Evolutionary conservation across 2,329 filamentous ascomycete species (phyloP).

Genomic region (Furcasterigmium sp.): DNA sequence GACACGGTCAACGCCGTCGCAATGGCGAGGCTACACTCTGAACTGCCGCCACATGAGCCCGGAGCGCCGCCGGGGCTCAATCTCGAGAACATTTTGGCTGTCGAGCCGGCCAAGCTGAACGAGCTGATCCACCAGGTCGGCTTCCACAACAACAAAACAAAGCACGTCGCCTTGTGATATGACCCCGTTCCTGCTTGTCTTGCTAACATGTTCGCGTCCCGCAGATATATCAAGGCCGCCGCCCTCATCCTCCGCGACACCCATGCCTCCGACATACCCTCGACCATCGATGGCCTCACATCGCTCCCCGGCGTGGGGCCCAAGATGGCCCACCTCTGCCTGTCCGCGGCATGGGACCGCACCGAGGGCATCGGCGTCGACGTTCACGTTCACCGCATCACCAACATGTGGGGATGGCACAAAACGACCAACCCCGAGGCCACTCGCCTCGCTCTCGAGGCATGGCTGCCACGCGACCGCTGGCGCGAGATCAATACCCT

Average conservation of each 20-base stretch:
- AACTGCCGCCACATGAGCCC: slow-evolving; percentile 51
- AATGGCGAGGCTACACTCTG: slow-evolving; percentile 72
- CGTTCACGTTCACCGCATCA: slow-evolving; percentile 91
- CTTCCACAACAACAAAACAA: slow-evolving; percentile 93
- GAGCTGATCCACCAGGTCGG: slow-evolving; percentile 77
- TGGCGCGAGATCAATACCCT: slow-evolving; percentile 93
- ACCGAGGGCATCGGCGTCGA: slow-evolving; percentile 84
- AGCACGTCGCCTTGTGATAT: slow-evolving; percentile 35
- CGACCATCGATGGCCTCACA: slow-evolving; percentile 69
- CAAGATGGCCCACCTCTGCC: slow-evolving; percentile 90
- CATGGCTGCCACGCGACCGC: slow-evolving; percentile 76
- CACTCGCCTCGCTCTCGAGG: slow-evolving; percentile 68
- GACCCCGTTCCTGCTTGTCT: neutral
- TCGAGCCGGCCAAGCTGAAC: slow-evolving; percentile 61
- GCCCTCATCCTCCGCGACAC: slow-evolving; percentile 68
- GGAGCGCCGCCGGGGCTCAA: slow-evolving; percentile 54
- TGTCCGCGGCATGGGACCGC: slow-evolving; percentile 64
- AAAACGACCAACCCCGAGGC: slow-evolving; percentile 76
- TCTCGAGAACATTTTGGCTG: slow-evolving; percentile 70
- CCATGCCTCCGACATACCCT: slow-evolving; percentile 72
- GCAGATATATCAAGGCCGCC: slow-evolving; percentile 62
- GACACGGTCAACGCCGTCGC: slow-evolving; percentile 84
- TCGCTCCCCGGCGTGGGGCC: slow-evolving; percentile 82
- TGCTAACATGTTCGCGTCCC: neutral
- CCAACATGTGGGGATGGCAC: slow-evolving; percentile 92